Evolutionary conservation across 2,329 filamentous ascomycete genomes (phyloP).

Genomic region (Sporothrix inflata): DNA sequence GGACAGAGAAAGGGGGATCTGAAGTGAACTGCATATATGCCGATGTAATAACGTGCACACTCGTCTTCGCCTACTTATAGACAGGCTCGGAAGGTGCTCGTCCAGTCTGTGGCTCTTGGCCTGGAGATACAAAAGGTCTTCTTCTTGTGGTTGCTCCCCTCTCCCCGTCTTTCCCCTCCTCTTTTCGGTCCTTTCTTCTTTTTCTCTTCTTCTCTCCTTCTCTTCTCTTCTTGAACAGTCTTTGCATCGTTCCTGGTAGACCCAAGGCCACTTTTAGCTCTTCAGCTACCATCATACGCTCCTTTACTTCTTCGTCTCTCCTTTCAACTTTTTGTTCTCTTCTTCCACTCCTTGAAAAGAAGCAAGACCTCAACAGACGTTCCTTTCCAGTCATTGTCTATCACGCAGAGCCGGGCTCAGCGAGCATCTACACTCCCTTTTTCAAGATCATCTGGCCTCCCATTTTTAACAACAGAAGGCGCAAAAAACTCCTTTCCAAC

Average conservation of each 20-base stretch:
- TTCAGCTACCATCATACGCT: slow-evolving; percentile 16
- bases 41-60: background rate
- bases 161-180: background rate
- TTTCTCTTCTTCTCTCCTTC: background rate
- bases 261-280: slow-evolving; percentile 16
- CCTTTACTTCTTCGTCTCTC: slow-evolving; percentile 13
- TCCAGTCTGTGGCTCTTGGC: background rate
- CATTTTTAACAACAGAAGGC: background rate
- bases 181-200: background rate
- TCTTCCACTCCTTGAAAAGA: slow-evolving; percentile 24
- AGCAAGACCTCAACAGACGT: background rate
- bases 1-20: background rate
- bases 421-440: background rate
- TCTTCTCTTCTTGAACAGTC: background rate
- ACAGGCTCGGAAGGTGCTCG: background rate
- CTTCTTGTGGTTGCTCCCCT: background rate
- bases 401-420: slow-evolving; percentile 23
- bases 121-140: slow-evolving; percentile 15
- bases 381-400: background rate
- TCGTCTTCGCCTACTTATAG: background rate
- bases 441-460: background rate
- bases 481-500: background rate
- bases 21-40: background rate
- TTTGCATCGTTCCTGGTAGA: slow-evolving; percentile 16
- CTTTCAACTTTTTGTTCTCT: background rate